Evolutionary conservation across 805 yeast genomes (phyloP), one percentile per base, ranked within the genome.

Genomic region (Myxozyma neotropica): DNA sequence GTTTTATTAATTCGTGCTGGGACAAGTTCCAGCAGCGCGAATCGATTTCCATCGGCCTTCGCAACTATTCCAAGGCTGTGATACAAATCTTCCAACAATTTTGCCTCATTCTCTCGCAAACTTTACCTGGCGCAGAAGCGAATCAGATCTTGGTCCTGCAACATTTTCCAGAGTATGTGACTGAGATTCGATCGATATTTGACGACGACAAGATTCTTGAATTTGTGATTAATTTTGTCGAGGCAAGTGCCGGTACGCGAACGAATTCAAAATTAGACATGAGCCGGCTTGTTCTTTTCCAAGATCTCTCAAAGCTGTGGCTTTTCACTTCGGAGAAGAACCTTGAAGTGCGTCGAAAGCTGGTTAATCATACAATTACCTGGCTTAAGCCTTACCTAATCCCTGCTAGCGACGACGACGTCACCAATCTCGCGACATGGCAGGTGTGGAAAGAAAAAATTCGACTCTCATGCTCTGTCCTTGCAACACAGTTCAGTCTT

Each of bases 231-330:
- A 58, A 61, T 4, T 51, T 63, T 33, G 45, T 61, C 27, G 55
- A 61, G 4, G 57, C 65, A 12, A 48, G 33, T 12, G 47, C 60
- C 4, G 40, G 31, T 15, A 33, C 54, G 23, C n/a, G 39, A 12
- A 17, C 43, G 7, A 43, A 42, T 31, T 7, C 54, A 4, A 78
- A 65, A 29, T 55, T 63, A 4, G 45, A 29, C 5, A 52, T 57
- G 61, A 40, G 54, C 36, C 49, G 65, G 1, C 75, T 88, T 58
- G 72, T 87, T 33, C 76, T 89, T 60, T 75, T 86, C 57, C 83
- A 85, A 66, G 78, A 57, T 24, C 56, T 69, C 27, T 69, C 72
- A 2, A 56, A 44, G 23, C 64, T 69, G 21, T 68, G 68, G 68
- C 55, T 70, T 35, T 71, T 64, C 49, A 52, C 43, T n/a, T 13